Evolutionary conservation across 805 yeast genomes (phyloP).

Genomic region (Wickerhamiella bombiphila): DNA sequence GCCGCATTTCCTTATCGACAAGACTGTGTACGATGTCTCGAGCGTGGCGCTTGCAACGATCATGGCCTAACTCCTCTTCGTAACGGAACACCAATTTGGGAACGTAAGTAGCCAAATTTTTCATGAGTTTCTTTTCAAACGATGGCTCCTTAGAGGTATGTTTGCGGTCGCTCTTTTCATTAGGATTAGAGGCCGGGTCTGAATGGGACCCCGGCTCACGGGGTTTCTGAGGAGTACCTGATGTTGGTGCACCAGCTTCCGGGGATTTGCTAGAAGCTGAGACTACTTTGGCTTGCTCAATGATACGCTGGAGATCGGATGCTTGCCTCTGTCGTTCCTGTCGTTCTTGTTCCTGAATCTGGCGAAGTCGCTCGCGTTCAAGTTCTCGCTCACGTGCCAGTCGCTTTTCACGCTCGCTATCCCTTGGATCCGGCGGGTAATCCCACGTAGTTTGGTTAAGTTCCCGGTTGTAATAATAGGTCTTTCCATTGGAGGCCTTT

Average conservation of each 20-base stretch:
- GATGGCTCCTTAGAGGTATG: background rate
- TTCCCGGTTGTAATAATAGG: constrained; percentile 41
- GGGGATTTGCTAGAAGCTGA: background rate
- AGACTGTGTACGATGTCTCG: constrained; percentile 58
- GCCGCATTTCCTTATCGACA: constrained; percentile 44
- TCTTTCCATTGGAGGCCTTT: constrained; percentile 30
- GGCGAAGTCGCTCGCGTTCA: constrained; percentile 11
- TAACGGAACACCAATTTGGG: constrained; percentile 66
- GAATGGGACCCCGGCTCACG: background rate
- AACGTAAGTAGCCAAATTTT: constrained; percentile 50
- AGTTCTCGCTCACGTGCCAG: constrained; percentile 8
- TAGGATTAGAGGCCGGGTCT: background rate
- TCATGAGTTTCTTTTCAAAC: constrained; percentile 6
- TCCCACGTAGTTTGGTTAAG: constrained; percentile 44
- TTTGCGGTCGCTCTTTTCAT: background rate
- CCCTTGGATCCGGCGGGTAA: constrained; percentile 30
- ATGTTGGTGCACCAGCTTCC: constrained; percentile 12
- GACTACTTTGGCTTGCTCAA: constrained; percentile 15
- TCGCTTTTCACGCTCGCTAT: constrained; percentile 7
- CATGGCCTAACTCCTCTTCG: constrained; percentile 54
- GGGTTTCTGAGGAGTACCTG: background rate
- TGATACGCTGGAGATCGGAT: constrained; percentile 23
- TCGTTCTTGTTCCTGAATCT: constrained; percentile 10
- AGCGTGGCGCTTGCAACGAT: constrained; percentile 60
- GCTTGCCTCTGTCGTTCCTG: constrained; percentile 21